A percentile compares a stretch with the other conserved stretches of the same genome.
These are phyloP conservation scores for Claviceps spartinae DNA, from an alignment of 2,329 filamentous ascomycete species.

Conservation along the genomic window DNA sequence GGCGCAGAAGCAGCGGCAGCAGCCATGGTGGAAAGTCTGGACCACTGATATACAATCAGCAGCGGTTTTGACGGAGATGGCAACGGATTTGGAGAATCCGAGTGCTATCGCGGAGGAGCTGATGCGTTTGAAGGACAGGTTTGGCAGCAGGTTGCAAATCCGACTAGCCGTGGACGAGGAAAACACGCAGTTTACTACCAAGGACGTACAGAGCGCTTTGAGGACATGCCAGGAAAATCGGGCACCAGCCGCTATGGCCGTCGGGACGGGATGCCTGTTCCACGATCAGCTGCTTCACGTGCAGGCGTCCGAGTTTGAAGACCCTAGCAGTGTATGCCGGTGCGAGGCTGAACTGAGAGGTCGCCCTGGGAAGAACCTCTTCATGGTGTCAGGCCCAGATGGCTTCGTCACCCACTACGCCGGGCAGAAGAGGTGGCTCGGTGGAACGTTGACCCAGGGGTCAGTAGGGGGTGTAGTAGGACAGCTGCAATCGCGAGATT, in stretches of 20 bases:
- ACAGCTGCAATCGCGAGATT: constrained; percentile 37
- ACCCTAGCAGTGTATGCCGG: constrained; percentile 12
- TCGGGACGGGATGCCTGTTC: constrained; percentile 13
- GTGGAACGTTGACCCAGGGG: constrained; percentile 63
- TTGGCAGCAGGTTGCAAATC: constrained; percentile 45
- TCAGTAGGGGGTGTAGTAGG: constrained; percentile 55
- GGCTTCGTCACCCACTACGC: constrained; percentile 76
- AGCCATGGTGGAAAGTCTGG: constrained; percentile 14
- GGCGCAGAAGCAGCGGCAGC: not conserved
- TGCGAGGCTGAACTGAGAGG: constrained; percentile 11
- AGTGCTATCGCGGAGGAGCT: constrained; percentile 49
- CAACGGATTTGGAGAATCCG: constrained; percentile 11
- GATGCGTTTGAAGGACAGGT: constrained; percentile 42
- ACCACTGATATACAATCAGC: constrained; percentile 4
- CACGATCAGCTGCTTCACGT: constrained; percentile 19
- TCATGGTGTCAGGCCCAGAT: constrained; percentile 83
- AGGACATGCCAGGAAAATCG: not conserved
- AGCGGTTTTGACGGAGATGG: constrained; percentile 10
- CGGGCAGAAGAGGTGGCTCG: constrained; percentile 62
- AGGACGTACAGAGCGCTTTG: constrained; percentile 29
- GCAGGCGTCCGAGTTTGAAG: constrained; percentile 18
- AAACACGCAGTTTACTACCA: constrained; percentile 45
- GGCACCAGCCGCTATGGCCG: not conserved
- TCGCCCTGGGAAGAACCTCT: constrained; percentile 41
- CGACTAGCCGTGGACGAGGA: constrained; percentile 79